Evolutionary conservation across 2,329 filamentous ascomycete species (phyloP), one percentile per base, ranked within the genome.

Genomic region (Fusarium goolgardi): DNA sequence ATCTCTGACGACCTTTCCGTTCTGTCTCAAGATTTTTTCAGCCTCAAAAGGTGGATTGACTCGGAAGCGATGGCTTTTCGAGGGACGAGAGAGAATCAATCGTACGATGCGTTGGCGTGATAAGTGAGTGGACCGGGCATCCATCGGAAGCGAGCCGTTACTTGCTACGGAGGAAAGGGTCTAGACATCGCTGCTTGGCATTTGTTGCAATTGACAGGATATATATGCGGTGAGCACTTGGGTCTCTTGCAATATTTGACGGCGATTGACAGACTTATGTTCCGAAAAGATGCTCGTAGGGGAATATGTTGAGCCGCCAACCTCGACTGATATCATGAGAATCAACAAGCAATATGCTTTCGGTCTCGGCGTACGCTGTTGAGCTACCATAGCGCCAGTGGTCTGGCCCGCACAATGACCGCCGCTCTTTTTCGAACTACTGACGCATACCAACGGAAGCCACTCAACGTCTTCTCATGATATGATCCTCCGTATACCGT

Each of bases 91-190:
- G 49, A 50, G 37, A 50, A 74, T 73, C 71, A 50, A 74, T 73
- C 71, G 71, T 73, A 73, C 70, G 71, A 73, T 73, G 55, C 51
- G 56, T 67, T 73, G 67, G 69, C 54, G 47, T 63, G 70, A 53
- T 45, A 40, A 45, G 59, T 60, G 65, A 56, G 71, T 73, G 71
- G 71, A 53, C 59, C 66, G 65, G 53, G 21, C 68, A 63, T 59
- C 51, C 71, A 73, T 65, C 68, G 59, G 71, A 71, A 73, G 66
- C 71, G 71, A 70, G 60, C 71, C 68, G 71, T 52, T 60, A 58
- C 44, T 66, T 55, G 58, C 47, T 44, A 67, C 60, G 53, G 46
- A 55, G 56, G 50, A 35, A 32, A 31, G 44, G 35, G 53, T 32
- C 44, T 64, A 44, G 44, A 29, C 47, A 43, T 65, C 43, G 53